A percentile compares a stretch with the other conserved stretches of the same genome.
Conservation (phyloP, 2,329 filamentous ascomycete species). For the Exutisphaerella laricina region DNA sequence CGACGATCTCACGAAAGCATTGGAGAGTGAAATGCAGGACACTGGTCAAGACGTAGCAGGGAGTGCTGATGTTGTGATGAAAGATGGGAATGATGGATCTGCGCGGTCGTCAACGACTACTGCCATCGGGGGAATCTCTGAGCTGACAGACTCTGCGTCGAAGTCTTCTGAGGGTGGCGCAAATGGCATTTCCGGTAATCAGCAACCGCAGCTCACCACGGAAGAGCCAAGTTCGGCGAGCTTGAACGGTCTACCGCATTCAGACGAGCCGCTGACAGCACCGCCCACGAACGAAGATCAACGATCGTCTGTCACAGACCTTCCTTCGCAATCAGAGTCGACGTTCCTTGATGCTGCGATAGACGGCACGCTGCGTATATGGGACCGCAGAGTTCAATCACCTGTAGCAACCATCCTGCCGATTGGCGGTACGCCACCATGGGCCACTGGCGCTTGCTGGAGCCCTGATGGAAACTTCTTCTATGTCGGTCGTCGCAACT, state of each 20-base stretch:
- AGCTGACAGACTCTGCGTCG: conserved; percentile 1
- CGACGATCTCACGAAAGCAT: conserved; percentile 70
- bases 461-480: conserved; percentile 92
- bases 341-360: conserved; percentile 86
- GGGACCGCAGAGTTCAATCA: conserved; percentile 74
- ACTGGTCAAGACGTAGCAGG: conserved; percentile 31
- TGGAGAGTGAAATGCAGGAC: conserved; percentile 51
- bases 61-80: conserved; percentile 36
- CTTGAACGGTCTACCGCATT: conserved; percentile 48
- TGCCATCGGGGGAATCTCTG: background rate
- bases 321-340: conserved; percentile 56
- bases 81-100: conserved; percentile 38
- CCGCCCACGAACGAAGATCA: conserved; percentile 33
- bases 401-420: conserved; percentile 76
- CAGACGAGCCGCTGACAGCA: conserved; percentile 41
- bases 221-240: background rate
- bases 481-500: conserved; percentile 84
- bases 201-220: background rate
- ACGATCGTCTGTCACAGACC: conserved; percentile 27
- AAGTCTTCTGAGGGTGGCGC: background rate
- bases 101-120: conserved; percentile 32
- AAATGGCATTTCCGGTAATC: background rate
- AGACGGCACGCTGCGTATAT: conserved; percentile 83
- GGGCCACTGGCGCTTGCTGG: conserved; percentile 98
- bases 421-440: conserved; percentile 72